Percentiles rank a stretch among this genome's conserved stretches.
Conservation (phyloP, 129 eudicot genomes). For the Flaveria ramosissima region DNA sequence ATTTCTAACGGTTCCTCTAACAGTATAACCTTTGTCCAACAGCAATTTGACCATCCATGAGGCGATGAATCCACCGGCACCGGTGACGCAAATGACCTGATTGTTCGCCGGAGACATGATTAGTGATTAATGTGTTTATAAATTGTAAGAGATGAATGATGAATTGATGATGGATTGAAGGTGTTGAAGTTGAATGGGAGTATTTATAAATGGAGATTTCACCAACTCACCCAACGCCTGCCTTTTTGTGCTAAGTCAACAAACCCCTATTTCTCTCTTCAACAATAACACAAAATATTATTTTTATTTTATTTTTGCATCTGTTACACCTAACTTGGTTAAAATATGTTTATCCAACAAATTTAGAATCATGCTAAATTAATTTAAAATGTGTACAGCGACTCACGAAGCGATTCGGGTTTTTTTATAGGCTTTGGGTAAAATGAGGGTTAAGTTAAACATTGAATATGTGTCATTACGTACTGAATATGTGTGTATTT, state of each 20-base stretch:
- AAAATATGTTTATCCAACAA: neutral
- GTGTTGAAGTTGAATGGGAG: neutral
- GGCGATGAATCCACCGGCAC: slow-evolving; percentile 97
- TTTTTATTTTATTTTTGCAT: neutral
- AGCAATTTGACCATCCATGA: slow-evolving; percentile 96
- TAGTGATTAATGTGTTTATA: too few species aligned
- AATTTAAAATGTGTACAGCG: too few species aligned
- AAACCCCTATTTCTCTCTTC: neutral
- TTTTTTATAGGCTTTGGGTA: too few species aligned
- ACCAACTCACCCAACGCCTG: slow-evolving; percentile 33
- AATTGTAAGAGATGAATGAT: neutral
- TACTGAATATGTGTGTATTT: neutral
- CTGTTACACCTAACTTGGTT: neutral
- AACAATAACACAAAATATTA: slow-evolving; percentile 2
- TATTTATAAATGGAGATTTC: slow-evolving; percentile 30
- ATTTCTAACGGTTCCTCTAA: slow-evolving; percentile 89
- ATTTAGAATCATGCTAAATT: neutral
- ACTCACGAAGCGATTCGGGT: too few species aligned
- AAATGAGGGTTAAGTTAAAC: too few species aligned
- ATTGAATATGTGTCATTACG: too few species aligned
- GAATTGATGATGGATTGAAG: neutral
- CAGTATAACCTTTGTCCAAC: slow-evolving; percentile 77
- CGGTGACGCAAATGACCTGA: slow-evolving; percentile 89
- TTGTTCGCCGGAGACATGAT: slow-evolving; percentile 60
- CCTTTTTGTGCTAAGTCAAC: slow-evolving; percentile 39